These are phyloP conservation scores for Breynia disticha DNA, from an alignment of 441 rosid species.

Conservation along the genomic window DNA sequence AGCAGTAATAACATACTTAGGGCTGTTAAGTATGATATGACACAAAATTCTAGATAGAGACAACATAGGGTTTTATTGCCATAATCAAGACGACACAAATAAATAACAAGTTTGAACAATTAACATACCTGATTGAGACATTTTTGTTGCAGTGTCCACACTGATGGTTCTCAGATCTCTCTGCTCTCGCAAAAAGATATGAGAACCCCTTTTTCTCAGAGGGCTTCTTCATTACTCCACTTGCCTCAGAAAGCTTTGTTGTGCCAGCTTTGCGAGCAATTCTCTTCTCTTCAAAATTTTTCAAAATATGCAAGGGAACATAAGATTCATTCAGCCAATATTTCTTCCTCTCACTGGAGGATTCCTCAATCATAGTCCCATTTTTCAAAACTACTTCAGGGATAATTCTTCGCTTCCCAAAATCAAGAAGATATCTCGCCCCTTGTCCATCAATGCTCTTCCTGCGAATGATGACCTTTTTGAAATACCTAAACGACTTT, in stretches of 20 bases:
- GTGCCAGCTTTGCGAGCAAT: conserved; percentile 50
- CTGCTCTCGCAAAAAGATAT: conserved; percentile 73
- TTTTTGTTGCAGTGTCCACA: conserved; percentile 81
- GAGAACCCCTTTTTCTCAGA: conserved; percentile 48
- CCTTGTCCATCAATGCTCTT: conserved; percentile 50
- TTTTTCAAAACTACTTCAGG: conserved; percentile 63
- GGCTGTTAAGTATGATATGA: background rate
- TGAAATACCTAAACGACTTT: conserved; percentile 71
- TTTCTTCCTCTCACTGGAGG: conserved; percentile 81
- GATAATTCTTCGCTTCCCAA: conserved; percentile 85
- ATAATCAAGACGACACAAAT: background rate
- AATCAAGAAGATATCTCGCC: conserved; percentile 86
- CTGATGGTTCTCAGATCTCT: conserved; percentile 49
- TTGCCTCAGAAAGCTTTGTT: conserved; percentile 32
- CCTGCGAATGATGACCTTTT: conserved; percentile 77
- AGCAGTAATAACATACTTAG: no score
- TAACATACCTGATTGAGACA: conserved; percentile 54
- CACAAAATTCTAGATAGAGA: background rate
- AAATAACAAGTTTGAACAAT: conserved; percentile 3
- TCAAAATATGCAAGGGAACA: conserved; percentile 89
- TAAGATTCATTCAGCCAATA: conserved; percentile 73
- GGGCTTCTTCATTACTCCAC: conserved; percentile 27
- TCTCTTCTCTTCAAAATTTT: conserved; percentile 86
- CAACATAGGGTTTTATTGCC: no score
- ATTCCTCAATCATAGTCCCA: conserved; percentile 67